A percentile compares a stretch with the other conserved stretches of the same genome.
Evolutionary conservation across 768 basidiomycete genomes (phyloP).

Genomic region (Suillus occidentalis): DNA sequence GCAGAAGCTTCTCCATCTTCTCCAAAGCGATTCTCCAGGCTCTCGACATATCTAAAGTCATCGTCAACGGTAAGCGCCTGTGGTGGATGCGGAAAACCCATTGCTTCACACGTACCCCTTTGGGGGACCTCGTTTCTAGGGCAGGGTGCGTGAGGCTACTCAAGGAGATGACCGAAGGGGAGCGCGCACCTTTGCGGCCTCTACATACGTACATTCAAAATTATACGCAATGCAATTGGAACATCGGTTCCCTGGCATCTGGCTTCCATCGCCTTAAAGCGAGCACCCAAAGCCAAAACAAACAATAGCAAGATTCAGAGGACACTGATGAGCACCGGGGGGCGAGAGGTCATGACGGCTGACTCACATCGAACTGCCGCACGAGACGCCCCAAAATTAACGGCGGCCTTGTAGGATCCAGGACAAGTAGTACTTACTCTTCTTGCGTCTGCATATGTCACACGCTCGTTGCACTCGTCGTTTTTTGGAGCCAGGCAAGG

Average conservation of each 20-base stretch:
- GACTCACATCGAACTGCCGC: constrained; percentile 61
- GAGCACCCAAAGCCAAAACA: not conserved
- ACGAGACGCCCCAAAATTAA: constrained; percentile 13
- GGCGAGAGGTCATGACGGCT: constrained; percentile 1
- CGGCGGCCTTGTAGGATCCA: constrained; percentile 2
- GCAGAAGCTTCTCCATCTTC: constrained; percentile 63
- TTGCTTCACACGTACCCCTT: constrained; percentile 28
- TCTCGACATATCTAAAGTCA: constrained; percentile 54
- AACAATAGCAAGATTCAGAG: not conserved
- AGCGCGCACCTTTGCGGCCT: constrained; percentile 49
- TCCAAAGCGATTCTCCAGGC: constrained; percentile 60
- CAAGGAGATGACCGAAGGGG: not conserved
- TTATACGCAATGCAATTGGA: constrained; percentile 53
- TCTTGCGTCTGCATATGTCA: constrained; percentile 82
- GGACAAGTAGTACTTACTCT: constrained; percentile 49
- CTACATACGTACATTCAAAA: constrained; percentile 54
- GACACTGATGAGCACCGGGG: not conserved
- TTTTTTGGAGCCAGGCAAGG: constrained; percentile 53
- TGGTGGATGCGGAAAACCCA: not conserved
- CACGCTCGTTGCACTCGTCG: constrained; percentile 76
- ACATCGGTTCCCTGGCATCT: constrained; percentile 53
- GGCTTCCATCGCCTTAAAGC: constrained; percentile 57
- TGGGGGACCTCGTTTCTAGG: constrained; percentile 42
- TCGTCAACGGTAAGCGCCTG: not conserved
- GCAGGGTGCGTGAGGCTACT: not conserved